Conservation (phyloP, 208 protist species). For the Leishmania martiniquensis region DNA sequence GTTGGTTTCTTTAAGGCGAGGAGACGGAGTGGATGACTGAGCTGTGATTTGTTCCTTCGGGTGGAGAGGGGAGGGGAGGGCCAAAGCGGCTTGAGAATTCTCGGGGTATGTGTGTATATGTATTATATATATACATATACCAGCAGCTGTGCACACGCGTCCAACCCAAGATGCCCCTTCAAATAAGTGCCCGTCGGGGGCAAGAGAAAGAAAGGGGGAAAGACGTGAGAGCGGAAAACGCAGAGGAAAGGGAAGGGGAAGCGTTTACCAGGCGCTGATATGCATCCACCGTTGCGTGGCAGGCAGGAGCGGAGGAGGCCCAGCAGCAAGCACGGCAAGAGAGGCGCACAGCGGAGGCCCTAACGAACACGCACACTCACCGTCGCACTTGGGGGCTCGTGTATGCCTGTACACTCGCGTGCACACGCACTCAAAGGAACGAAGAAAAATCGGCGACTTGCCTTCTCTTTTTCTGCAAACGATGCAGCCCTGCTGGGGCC, state of each 20-base stretch:
- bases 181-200: neutral
- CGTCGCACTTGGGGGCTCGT: neutral
- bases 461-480: neutral
- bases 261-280: neutral
- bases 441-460: neutral
- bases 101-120: neutral
- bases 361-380: conserved; percentile 6
- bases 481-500: too few relatives aligned
- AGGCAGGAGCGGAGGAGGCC: neutral
- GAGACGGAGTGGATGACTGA: neutral
- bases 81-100: neutral
- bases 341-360: conserved; percentile 1
- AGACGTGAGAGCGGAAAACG: neutral
- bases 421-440: neutral
- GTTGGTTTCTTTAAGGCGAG: too few relatives aligned
- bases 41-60: too few relatives aligned
- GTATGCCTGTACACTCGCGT: neutral
- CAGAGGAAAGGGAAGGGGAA: neutral
- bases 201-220: neutral
- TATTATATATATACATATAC: neutral
- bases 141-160: neutral
- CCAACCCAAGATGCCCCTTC: neutral
- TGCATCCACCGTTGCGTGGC: neutral
- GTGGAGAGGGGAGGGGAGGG: neutral
- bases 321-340: neutral